Evolutionary conservation across 805 yeast genomes (phyloP), one percentile per base, ranked within the genome.

Genomic region (Scheffersomyces ergatensis): DNA sequence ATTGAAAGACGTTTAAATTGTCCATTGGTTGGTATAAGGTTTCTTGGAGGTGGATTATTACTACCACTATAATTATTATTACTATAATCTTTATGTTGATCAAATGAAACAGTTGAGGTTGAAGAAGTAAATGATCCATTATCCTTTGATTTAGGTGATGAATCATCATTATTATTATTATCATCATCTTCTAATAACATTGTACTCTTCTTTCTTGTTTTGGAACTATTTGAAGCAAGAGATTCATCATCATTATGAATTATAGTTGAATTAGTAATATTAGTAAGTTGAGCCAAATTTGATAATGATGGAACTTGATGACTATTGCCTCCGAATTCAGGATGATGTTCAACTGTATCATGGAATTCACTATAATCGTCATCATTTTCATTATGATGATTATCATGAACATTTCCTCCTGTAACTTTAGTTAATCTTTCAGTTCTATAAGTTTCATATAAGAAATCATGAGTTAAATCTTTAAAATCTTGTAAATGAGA

Each of bases 401-500:
- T 13, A 32, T 18, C 34, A 32, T 32, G 8, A 20, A 5, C 5
- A 33, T n/a, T 16, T 25, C 37, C 49, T 34, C 77, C 81, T 3
- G 82, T 67, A 39, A 79, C 84, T 47, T 70, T 68, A 42, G 86
- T 78, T 51, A 86, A 70, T 52, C 85, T 75, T 56, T 85, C 90
- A 16, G 93, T 83, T 65, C 96, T 77, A 58, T 85, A 85, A 43
- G 82, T 80, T 57, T 85, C 95, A 61, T 85, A 85, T 40, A 85
- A 64, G 62, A 80, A 72, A 51, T 81, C 86, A 52, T 84, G 89
- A 21, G 95, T 87, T 44, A 85, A 70, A 54, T 86, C 95, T 63
- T 85, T 85, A 55, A 85, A 78, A 54, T 85, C 93, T 57, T 82
- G 85, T 49, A 86, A 67, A 58, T 88, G 95, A n/a, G 90, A 78